Evolutionary conservation across 2,329 filamentous ascomycete genomes (phyloP), one percentile per base, ranked within the genome.

Genomic region (Paramyrothecium roridum): DNA sequence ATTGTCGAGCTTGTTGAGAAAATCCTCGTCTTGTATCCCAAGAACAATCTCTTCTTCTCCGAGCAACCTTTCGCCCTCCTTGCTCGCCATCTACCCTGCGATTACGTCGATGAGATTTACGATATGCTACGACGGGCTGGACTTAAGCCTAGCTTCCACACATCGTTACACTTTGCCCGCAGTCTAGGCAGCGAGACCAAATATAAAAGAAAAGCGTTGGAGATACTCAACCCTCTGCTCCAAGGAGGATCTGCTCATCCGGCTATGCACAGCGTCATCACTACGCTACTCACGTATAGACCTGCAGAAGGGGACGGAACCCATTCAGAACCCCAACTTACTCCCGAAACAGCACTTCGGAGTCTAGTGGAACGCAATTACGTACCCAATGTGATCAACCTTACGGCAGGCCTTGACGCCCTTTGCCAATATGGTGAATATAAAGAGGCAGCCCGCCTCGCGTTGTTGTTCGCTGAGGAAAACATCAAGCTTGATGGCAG

Each of bases 361-460:
- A 62, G 59, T 48, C 76, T 92, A 52, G 69, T 88, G 12, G 73
- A 80, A 20, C 71, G 80, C n/a, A 88, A 87, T 2, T 73, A 89
- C 50, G 74, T 76, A 20, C 84, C 89, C 22, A 88, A 90, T 59
- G 71, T 83, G 16, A 73, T 85, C 55, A 79, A 80, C 12, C 84
- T 88, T 65, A 89, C 88, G 17, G 79, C 88, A 48, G 74, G 91
- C 56, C 82, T 97, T 54, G 80, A 85, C 43, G 90, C 91, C 56
- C 84, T 92, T 17, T 83, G 89, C 63, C 76, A 85, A 56, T 82
- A 65, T 10, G 69, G 67, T 10, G 65, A 73, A 37, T 65, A 67
- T 17, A 65, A 69, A 37, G 71, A 73, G 54, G 71, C 71, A 26
- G 66, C 72, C 33, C 59, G 69, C 13, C 62, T 74, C 1, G 67